Base-by-base conservation (phyloP, 495 filamentous ascomycete species). In the Aspergillus nanangensis region DNA sequence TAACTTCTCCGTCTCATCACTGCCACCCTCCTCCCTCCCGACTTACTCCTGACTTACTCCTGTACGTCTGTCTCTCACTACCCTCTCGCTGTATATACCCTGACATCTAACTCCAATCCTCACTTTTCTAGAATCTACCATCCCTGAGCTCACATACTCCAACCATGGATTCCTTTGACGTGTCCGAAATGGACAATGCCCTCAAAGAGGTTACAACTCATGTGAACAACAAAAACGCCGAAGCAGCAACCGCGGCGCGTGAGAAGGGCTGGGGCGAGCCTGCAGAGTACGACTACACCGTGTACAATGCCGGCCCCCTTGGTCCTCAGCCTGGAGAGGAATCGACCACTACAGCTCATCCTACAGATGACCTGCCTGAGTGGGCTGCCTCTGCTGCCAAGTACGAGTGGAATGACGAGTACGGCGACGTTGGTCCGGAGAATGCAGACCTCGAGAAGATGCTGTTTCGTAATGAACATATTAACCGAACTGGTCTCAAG, bases 341-440 rank as follows among this genome's bases (percentile, higher is more conserved):
- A 25, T 39, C 45, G 17, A 51, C 25, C 5, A 38, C 8, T 42
- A 36, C 9, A 36, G 42, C 31, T 24, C n/a, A n/a, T 3, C 11
- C 35, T 13, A 22, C 34, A 24, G 54, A 55, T 14, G 46, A 64
- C 1, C 29, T 56, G 14, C 58, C 64, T 4, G 53, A 57, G 8
- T 87, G 82, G 82, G 72, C 72, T 44, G 68, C 71, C 11, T 78
- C 77, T 44, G 82, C 82, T 20, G 55, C 53, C 1, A 76, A 82
- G 13, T 97, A 98, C 46, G 83, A 94, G 59, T 96, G 87, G 86
- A 74, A 81, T 8, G 88, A 88, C 2, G 88, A 95, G 4, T 84
- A 75, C 50, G 93, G 91, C 9, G 91, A 98, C 41, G 69, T 97
- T 38, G 90, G 83, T 22, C 93, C 92, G 4, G 64, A 63, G 31